Evolutionary conservation across 1,139 yeast species (phyloP).

Genomic region (Suhomyces maxii): DNA sequence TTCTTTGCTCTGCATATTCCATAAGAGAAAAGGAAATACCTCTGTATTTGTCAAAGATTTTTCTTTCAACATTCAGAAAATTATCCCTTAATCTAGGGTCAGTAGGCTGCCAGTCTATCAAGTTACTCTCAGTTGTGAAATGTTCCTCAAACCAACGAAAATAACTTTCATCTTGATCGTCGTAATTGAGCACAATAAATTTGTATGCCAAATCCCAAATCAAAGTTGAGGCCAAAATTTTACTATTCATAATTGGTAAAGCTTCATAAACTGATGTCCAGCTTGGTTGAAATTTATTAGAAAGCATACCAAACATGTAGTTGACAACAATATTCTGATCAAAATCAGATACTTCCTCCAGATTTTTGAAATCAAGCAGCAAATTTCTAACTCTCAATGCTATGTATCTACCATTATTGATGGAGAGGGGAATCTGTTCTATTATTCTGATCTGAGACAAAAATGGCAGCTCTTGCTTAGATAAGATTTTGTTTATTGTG

Average conservation of each 20-base stretch:
- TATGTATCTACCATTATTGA: slow-evolving; percentile 75
- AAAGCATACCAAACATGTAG: slow-evolving; percentile 70
- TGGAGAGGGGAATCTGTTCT: slow-evolving; percentile 70
- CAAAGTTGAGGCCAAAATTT: slow-evolving; percentile 32
- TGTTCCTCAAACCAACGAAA: slow-evolving; percentile 12
- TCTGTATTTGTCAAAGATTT: slow-evolving; percentile 24
- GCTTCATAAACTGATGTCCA: slow-evolving; percentile 76
- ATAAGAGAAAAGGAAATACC: slow-evolving; percentile 32
- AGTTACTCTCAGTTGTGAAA: slow-evolving; percentile 20
- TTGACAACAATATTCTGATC: slow-evolving; percentile 49
- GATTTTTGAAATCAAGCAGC: slow-evolving; percentile 47
- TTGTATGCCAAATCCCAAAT: slow-evolving; percentile 59
- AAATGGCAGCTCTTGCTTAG: slow-evolving; percentile 33
- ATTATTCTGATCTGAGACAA: slow-evolving; percentile 51
- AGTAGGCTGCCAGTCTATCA: slow-evolving; percentile 33
- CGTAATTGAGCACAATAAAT: slow-evolving; percentile 40
- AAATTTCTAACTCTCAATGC: slow-evolving; percentile 67
- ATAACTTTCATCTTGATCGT: slow-evolving; percentile 17
- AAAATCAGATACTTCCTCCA: slow-evolving; percentile 31
- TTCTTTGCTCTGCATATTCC: slow-evolving; percentile 29
- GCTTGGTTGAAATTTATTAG: slow-evolving; percentile 78
- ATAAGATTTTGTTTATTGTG: slow-evolving; percentile 26
- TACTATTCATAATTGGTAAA: slow-evolving; percentile 47
- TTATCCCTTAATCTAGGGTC: slow-evolving; percentile 30
- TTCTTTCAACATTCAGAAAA: slow-evolving; percentile 23